Base-by-base conservation (phyloP, 179 eudicot genomes). In the Carnegiea gigantea region DNA sequence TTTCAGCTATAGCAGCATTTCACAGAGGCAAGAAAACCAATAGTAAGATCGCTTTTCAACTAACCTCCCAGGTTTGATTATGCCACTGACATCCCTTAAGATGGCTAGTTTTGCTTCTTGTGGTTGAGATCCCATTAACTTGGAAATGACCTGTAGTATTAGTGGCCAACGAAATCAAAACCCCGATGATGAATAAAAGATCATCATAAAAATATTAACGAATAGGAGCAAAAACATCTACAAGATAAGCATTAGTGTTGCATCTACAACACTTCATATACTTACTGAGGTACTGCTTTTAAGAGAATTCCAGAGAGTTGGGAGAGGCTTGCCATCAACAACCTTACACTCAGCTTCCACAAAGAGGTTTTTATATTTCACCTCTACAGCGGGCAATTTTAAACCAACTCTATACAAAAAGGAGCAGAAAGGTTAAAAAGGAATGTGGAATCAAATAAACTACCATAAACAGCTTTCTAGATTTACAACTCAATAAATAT, bases 281-380 rank as follows among this genome's bases (percentile, higher is more conserved):
- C 92, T 85, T 84, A 93, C 97, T 64, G 79, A 85, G 24, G 86
- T 21, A 49, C 87, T n/a, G 86, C 89, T 85, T 86, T 84, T 89
- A 6, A 93, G 67, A 77, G 93, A 85, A 79, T 95, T 93, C 97
- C 97, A 93, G 2, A 93, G 89, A 73, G 97, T 91, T 4, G 98
- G 98, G 79, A 95, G 93, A 49, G 98, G 97, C 88, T 92, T 95
- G 23, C 98, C 98, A 67, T 88, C 85, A 59, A 95, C 94, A 14
- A 95, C 95, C 82, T 89, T 88, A 85, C 98, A 94, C 80, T 87
- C 88, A 7, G 97, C 97, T 81, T 93, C 93, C 77, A 95, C 88
- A 53, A 24, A 76, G 48, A 95, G 86, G 75, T 89, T 86, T n/a
- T 68, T 79, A 51, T 88, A 94, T 86, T 92, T 90, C 71, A 93